These are phyloP conservation scores for Tuber calosporum DNA, from an alignment of 495 filamentous ascomycete species.

Conservation along the genomic window DNA sequence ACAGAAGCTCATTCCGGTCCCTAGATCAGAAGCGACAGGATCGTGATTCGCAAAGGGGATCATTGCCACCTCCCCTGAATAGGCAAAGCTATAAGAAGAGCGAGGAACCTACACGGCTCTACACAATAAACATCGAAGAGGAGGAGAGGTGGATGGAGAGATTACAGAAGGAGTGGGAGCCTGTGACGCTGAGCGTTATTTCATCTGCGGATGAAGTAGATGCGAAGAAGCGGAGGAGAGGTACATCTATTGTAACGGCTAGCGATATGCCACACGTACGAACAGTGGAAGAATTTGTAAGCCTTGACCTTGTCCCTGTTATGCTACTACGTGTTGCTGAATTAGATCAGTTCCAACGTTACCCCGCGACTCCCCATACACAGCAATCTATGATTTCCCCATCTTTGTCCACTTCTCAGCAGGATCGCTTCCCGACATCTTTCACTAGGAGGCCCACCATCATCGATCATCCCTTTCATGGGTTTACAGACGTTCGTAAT, in stretches of 20 bases:
- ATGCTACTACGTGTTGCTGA: background rate
- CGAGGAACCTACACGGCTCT: conserved; percentile 27
- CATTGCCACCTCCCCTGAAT: conserved; percentile 24
- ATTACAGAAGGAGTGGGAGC: conserved; percentile 43
- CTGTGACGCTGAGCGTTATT: conserved; percentile 31
- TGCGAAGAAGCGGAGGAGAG: conserved; percentile 39
- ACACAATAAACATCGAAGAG: conserved; percentile 46
- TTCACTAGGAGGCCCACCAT: conserved; percentile 14
- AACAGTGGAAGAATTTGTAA: conserved; percentile 43
- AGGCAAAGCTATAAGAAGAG: conserved; percentile 32
- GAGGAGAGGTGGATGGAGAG: conserved; percentile 46
- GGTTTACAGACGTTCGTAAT: conserved; percentile 37
- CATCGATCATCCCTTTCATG: conserved; percentile 40
- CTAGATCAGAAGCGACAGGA: conserved; percentile 28
- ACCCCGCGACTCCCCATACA: conserved; percentile 29
- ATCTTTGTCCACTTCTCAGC: conserved; percentile 44
- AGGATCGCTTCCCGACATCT: background rate
- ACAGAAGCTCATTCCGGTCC: conserved; percentile 7
- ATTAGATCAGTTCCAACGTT: conserved; percentile 30
- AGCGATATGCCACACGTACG: conserved; percentile 13
- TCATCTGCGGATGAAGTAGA: conserved; percentile 27
- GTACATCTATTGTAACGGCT: conserved; percentile 48
- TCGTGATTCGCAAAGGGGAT: conserved; percentile 30
- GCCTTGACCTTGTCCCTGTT: conserved; percentile 6
- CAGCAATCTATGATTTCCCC: conserved; percentile 43